These are phyloP conservation scores for Panaeolus cyanescens DNA, from an alignment of 768 basidiomycete species.

Conservation along the genomic window DNA sequence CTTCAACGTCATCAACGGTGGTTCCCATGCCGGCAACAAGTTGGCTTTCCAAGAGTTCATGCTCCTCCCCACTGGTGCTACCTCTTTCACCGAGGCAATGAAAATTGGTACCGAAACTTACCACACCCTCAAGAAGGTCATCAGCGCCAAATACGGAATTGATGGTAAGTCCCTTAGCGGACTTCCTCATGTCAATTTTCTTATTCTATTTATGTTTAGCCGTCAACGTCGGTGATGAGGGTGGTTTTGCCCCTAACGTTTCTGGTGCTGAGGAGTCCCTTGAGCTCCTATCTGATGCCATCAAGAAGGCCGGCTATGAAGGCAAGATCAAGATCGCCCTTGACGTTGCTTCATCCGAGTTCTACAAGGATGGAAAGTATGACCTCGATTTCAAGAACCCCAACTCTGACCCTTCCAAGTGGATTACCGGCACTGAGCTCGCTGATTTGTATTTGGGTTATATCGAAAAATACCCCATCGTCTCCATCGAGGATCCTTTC, in stretches of 20 bases:
- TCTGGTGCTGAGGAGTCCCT: constrained; percentile 96
- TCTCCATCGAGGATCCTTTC: constrained; percentile 97
- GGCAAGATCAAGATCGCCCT: constrained; percentile 99
- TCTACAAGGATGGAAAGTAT: constrained; percentile 99
- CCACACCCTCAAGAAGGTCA: constrained; percentile 98
- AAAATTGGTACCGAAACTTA: constrained; percentile 98
- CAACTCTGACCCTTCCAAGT: constrained; percentile 96
- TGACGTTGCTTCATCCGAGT: constrained; percentile 98
- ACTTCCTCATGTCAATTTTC: constrained; percentile 8
- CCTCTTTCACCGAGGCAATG: constrained; percentile 93
- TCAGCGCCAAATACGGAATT: constrained; percentile 98
- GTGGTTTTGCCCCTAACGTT: constrained; percentile 99
- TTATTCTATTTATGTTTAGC: constrained; percentile 48
- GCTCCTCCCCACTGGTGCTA: constrained; percentile 94
- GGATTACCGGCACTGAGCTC: constrained; percentile 91
- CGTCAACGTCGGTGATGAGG: constrained; percentile 99
- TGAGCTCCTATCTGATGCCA: constrained; percentile 93
- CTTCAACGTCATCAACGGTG: constrained; percentile 99
- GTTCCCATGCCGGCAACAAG: constrained; percentile 99
- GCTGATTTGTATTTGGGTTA: constrained; percentile 89
- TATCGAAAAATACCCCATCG: constrained; percentile 92
- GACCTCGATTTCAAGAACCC: constrained; percentile 99
- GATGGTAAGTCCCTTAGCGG: constrained; percentile 62
- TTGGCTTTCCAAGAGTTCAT: constrained; percentile 99
- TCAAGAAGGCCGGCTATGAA: constrained; percentile 97